phyloP scores from a whole-genome alignment of 129 eudicot genomes.

The Flaveria robusta region DNA sequence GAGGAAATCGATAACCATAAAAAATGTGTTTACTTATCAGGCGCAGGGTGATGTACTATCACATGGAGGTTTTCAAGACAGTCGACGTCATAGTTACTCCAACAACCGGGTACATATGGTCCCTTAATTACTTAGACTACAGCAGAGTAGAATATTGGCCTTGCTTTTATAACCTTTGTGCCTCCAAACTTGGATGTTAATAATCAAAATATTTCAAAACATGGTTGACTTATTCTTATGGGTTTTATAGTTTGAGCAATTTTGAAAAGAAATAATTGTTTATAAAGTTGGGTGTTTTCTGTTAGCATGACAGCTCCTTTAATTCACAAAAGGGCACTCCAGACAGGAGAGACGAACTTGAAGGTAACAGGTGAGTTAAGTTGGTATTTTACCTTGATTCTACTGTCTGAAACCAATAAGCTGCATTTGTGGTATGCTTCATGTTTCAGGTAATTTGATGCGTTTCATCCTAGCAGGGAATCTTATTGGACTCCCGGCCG shows the following conservation, averaged over 20 bases:
- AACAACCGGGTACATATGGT: slow-evolving; percentile 69
- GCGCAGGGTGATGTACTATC: slow-evolving; percentile 82
- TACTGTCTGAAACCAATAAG: background rate
- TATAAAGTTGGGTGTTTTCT: slow-evolving; percentile 9
- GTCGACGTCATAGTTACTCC: slow-evolving; percentile 92
- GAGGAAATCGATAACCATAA: background rate
- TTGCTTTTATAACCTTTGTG: background rate
- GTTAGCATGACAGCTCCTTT: slow-evolving; percentile 91
- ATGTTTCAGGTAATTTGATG: slow-evolving; percentile 59
- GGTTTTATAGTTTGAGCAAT: background rate
- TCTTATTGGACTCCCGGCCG: slow-evolving; percentile 78
- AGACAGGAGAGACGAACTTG: slow-evolving; percentile 72
- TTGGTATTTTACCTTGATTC: background rate
- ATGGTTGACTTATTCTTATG: background rate
- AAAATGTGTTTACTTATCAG: slow-evolving; percentile 30
- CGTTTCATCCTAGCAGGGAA: slow-evolving; percentile 61
- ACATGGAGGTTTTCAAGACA: slow-evolving; percentile 75
- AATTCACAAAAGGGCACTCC: slow-evolving; percentile 64
- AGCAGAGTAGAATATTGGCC: background rate
- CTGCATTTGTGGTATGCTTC: background rate
- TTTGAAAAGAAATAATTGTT: background rate
- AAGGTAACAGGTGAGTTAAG: slow-evolving; percentile 62
- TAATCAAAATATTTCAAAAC: background rate
- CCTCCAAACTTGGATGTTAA: background rate
- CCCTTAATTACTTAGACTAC: background rate